Conservation (phyloP, 2,329 filamentous ascomycete genomes). For the Zymoseptoria ardabiliae region DNA sequence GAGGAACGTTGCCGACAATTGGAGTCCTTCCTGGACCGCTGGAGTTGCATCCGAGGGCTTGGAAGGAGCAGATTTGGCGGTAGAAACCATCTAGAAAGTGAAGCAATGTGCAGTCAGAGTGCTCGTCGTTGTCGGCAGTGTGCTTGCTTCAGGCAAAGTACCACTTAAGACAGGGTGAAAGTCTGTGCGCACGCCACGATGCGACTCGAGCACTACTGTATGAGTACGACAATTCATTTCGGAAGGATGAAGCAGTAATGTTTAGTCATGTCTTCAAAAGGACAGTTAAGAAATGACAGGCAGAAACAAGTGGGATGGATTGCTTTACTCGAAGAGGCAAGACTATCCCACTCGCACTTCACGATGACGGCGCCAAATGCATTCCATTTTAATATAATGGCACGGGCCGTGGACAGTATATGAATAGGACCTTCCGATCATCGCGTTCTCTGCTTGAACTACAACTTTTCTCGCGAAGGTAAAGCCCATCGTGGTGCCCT, state of each 20-base stretch:
- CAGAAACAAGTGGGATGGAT: not conserved
- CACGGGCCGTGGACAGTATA: not conserved
- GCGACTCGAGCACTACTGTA: too few relatives aligned
- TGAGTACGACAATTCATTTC: not conserved
- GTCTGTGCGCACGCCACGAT: not conserved
- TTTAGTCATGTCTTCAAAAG: not conserved
- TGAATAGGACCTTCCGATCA: not conserved
- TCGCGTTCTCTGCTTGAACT: not conserved
- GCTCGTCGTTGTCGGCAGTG: too few relatives aligned
- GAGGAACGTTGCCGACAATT: constrained; percentile 53
- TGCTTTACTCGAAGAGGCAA: not conserved
- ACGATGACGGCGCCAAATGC: not conserved
- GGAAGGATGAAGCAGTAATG: not conserved
- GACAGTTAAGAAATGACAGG: too few relatives aligned
- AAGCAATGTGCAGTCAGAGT: too few relatives aligned
- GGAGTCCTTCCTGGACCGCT: constrained; percentile 47
- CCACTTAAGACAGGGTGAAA: too few relatives aligned
- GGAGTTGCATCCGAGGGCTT: constrained; percentile 24
- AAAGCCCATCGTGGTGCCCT: not conserved
- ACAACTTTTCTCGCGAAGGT: not conserved
- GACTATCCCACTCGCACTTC: not conserved
- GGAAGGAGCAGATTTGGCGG: constrained; percentile 27
- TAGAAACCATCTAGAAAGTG: not conserved
- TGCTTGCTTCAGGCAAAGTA: too few relatives aligned
- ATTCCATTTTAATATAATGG: not conserved